phyloP scores from a whole-genome alignment of 225 moss, liverwort and hornwort genomes.

The Marchantia polymorpha region DNA sequence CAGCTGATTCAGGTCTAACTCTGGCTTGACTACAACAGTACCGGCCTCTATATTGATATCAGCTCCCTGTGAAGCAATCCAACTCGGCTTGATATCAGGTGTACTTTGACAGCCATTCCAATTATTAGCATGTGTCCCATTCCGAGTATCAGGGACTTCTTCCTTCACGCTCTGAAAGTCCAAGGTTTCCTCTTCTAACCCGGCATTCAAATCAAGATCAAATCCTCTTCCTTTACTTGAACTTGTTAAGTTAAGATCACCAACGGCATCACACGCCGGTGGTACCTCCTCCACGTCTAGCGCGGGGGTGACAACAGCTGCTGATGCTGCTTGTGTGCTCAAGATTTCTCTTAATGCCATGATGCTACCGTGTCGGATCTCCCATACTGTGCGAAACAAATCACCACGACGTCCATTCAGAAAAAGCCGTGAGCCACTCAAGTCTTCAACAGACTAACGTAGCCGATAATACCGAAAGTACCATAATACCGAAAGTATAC shows the following conservation, averaged over 20 bases:
- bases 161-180: constrained; percentile 46
- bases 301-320: constrained; percentile 57
- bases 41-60: background rate
- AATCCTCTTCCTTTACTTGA: constrained; percentile 57
- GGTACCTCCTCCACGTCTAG: constrained; percentile 33
- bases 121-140: constrained; percentile 15
- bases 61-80: constrained; percentile 6
- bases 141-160: constrained; percentile 33
- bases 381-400: constrained; percentile 62
- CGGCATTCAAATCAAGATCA: constrained; percentile 71
- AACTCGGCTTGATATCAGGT: constrained; percentile 30
- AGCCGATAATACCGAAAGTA: no score
- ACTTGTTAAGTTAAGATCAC: constrained; percentile 32
- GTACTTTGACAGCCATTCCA: constrained; percentile 40
- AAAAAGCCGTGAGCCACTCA: background rate
- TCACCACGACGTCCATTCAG: constrained; percentile 1
- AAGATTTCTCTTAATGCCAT: constrained; percentile 93
- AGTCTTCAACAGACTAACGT: background rate
- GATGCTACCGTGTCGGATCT: constrained; percentile 87
- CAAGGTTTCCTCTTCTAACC: constrained; percentile 57
- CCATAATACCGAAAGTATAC: no score
- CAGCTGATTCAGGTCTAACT: constrained; percentile 58
- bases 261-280: constrained; percentile 23
- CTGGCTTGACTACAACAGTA: constrained; percentile 40
- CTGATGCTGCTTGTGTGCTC: constrained; percentile 85